A percentile compares a stretch with the other conserved stretches of the same genome.
Conservation (phyloP, 257 asterid genomes). For the Solanum megistacrolobum region DNA sequence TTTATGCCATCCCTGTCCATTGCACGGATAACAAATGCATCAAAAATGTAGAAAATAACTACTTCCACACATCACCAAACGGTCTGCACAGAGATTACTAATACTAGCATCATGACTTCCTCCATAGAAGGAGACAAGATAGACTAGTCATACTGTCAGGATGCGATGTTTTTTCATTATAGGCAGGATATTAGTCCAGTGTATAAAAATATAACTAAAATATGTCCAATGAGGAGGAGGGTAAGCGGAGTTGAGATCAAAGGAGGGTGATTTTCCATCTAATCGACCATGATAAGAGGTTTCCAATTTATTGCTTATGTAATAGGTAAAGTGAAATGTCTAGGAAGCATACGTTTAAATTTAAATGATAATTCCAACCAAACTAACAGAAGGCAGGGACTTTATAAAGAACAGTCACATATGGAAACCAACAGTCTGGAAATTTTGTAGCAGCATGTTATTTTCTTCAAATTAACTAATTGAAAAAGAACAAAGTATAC, state of each 20-base stretch:
- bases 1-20: neutral
- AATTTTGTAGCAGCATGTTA: neutral
- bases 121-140: neutral
- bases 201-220: neutral
- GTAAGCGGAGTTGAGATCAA: neutral
- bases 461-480: neutral
- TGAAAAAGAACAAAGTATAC: conserved; percentile 5
- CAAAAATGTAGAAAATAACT: neutral
- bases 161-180: neutral
- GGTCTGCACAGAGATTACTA: neutral
- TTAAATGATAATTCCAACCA: neutral
- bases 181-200: neutral
- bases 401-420: neutral
- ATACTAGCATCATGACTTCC: neutral
- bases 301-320: neutral
- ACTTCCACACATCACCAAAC: neutral
- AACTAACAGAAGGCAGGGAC: neutral
- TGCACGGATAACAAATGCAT: neutral
- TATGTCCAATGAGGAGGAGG: neutral
- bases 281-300: neutral
- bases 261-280: neutral
- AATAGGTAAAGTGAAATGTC: neutral
- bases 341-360: neutral
- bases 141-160: neutral
- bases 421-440: neutral